Conservation (phyloP, 129 eudicot species). For the Escallonia herrerae region DNA sequence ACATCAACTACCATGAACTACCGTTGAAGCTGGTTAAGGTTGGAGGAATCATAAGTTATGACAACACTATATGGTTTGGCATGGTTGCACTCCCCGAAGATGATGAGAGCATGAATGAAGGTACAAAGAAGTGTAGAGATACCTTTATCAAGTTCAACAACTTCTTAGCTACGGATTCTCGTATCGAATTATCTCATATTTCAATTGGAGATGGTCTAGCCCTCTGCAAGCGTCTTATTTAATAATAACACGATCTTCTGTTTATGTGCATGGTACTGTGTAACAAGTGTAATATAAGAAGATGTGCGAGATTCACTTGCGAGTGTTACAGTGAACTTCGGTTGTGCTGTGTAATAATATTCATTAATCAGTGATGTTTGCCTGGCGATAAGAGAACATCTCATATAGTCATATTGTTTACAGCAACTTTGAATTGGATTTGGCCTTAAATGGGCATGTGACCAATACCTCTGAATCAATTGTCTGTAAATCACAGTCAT, state of each 20-base stretch:
- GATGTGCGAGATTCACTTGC: too few relatives aligned
- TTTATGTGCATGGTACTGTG: too few relatives aligned
- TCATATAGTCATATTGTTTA: too few relatives aligned
- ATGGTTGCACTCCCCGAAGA: conserved; percentile 15
- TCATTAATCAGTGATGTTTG: too few relatives aligned
- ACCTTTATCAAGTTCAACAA: conserved; percentile 27
- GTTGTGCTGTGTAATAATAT: too few relatives aligned
- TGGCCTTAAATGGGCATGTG: too few relatives aligned
- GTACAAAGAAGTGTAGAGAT: conserved; percentile 21
- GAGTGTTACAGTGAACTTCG: too few relatives aligned
- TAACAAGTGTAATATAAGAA: too few relatives aligned
- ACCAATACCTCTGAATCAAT: too few relatives aligned
- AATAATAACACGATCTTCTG: not conserved
- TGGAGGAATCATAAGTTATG: conserved; percentile 32
- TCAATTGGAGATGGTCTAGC: conserved; percentile 32
- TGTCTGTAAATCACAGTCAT: too few relatives aligned
- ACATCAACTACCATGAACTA: conserved; percentile 29
- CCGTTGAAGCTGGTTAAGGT: conserved; percentile 22
- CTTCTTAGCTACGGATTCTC: conserved; percentile 23
- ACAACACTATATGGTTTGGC: conserved; percentile 31
- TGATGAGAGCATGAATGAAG: conserved; percentile 23
- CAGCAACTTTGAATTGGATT: too few relatives aligned
- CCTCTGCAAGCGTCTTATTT: conserved; percentile 27
- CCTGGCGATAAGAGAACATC: too few relatives aligned
- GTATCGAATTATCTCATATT: conserved; percentile 28